Conservation (phyloP, 2,329 filamentous ascomycete genomes). For the Alternaria tenuissima region DNA sequence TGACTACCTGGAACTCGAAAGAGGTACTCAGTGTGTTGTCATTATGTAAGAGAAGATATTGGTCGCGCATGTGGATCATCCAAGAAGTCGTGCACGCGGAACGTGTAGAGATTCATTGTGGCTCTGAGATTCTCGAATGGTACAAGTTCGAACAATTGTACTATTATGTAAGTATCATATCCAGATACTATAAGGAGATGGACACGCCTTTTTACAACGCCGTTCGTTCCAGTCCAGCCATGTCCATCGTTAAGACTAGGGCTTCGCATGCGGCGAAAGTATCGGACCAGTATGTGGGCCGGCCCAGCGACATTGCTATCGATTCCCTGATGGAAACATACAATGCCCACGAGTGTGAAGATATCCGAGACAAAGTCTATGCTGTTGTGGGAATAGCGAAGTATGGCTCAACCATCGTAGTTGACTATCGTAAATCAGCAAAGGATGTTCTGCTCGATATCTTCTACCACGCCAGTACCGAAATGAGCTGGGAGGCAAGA, state of each 20-base stretch:
- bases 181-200: rapidly evolving
- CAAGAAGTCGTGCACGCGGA: neutral
- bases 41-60: neutral
- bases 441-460: neutral
- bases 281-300: no score
- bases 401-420: neutral
- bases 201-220: neutral
- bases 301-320: neutral
- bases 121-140: neutral
- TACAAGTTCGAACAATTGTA: neutral
- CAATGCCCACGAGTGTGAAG: neutral
- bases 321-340: neutral
- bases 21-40: neutral
- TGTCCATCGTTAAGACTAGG: neutral
- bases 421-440: neutral
- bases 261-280: no score
- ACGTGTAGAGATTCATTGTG: neutral
- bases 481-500: neutral
- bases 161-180: neutral
- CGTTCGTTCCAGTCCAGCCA: neutral
- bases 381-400: neutral
- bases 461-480: neutral
- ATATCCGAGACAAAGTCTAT: neutral
- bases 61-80: neutral
- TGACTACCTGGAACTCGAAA: neutral